Base-by-base conservation (phyloP, 1,284 basidiomycete genomes). In the Trametes hirsuta region DNA sequence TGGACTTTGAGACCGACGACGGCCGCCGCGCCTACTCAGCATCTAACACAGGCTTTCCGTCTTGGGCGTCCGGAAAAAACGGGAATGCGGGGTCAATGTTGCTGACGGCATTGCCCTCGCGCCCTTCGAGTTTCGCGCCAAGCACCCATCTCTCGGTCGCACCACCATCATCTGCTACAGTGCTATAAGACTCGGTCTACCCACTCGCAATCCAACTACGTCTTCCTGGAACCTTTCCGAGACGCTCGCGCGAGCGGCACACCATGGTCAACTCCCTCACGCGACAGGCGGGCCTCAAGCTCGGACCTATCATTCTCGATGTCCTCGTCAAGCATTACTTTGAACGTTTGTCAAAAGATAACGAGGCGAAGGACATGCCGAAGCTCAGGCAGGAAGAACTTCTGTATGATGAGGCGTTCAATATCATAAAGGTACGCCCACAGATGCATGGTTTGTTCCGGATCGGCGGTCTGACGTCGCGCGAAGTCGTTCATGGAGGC, bases 321-420 rank as follows among this genome's bases (percentile, higher is more conserved):
- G 93, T 90, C 0, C 79, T 94, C 15, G 79, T 94, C 70, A 91
- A 89, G 72, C 93, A 95, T 71, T 95, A 92, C 73, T 83, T 95
- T 46, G 85, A 89, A 41, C 80, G 84, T 14, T 73, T 86, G 48
- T 83, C 80, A 71, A 82, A 80, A 50, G 80, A 82, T 30, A 58
- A 64, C 9, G 69, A 72, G 36, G 70, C 72, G 14, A 66, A 67
- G 55, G 55, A 61, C 21, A 59, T 71, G 55, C 82, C 81, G 8
- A 79, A 79, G 54, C 77, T 93, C 53, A 83, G 86, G 61, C 80
- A 88, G 60, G 87, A 93, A 51, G 91, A 95, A 70, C 74, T 97
- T 37, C 75, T 95, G 64, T 95, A 93, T 69, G 91, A 95, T 69
- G 86, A 89, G 74, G 88, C 85, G 0, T 95, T 95, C 72, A 87